These are phyloP conservation scores for Acacia concinna DNA, from an alignment of 331 rosid species.

Conservation along the genomic window DNA sequence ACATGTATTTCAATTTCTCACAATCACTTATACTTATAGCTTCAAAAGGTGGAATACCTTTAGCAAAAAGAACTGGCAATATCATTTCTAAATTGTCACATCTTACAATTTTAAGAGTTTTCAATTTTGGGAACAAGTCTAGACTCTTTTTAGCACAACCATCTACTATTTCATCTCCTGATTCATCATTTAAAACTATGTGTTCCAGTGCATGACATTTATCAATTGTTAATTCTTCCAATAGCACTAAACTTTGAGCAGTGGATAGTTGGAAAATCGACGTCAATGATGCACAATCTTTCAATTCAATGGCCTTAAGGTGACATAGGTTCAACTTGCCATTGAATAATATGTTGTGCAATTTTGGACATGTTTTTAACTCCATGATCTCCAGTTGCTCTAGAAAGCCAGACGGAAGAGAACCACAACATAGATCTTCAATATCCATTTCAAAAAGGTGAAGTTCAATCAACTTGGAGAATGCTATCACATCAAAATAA, in stretches of 20 bases:
- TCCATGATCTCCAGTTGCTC: not conserved
- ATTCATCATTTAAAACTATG: not conserved
- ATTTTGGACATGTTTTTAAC: not conserved
- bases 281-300: not conserved
- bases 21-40: accelerated
- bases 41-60: not conserved
- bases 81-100: constrained; percentile 9
- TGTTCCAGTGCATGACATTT: not conserved
- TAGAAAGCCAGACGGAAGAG: not conserved
- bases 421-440: constrained; percentile 7
- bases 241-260: not conserved
- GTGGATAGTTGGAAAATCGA: not conserved
- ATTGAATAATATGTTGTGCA: not conserved
- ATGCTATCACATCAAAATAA: not conserved
- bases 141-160: not conserved
- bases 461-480: not conserved
- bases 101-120: accelerated
- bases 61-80: not conserved
- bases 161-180: not conserved
- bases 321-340: not conserved
- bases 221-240: not conserved
- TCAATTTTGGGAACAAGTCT: not conserved
- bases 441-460: not conserved
- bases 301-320: not conserved
- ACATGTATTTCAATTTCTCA: constrained; percentile 1